Base-by-base conservation (phyloP, 1,139 yeast genomes). In the Blastobotrys ciferrii region DNA sequence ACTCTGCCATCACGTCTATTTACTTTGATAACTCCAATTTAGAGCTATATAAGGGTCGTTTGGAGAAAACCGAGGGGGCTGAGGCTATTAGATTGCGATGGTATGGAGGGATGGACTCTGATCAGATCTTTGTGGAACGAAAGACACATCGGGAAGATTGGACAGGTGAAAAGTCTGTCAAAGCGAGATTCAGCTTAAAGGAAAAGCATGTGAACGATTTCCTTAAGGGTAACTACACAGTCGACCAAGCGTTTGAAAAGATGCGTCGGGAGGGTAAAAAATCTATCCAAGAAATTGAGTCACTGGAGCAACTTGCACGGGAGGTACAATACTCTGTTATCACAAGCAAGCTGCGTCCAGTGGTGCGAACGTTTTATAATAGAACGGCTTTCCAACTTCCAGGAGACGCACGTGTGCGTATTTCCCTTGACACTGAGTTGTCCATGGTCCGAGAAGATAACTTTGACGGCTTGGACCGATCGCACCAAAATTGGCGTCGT, bases 371-470 rank as follows among this genome's bases (percentile, higher is more conserved):
- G 1, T 92, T 92, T 69, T 92, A 92, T 72, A 89, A 91, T 70
- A 85, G 98, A 76, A 92, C 98, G 40, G 98, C 98, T 5, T 92
- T 92, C 79, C 98, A 92, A 72, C 79, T 92, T 51, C 98, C 98
- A 2, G 98, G 98, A 53, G 98, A 92, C 69, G 98, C 98, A 2
- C 81, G 98, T 65, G 98, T 92, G 43, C 89, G 98, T 75, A 92
- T 94, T 57, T 92, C 98, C 45, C 81, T 92, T 57, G 98, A 92
- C 67, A 91, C 98, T 0, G 98, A 92, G 69, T 78, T 92, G 58
- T 76, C 95, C 23, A 87, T 92, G 96, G 89, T 91, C 39, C 84
- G 98, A 68, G 98, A 92, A 70, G 98, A 92, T 68, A 84, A 92
- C 67, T 92, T 92, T 64, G 98, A 92, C 68, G 96, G 96, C 32